A percentile compares a stretch with the other conserved stretches of the same genome.
Conservation (phyloP, 1,284 basidiomycete species). For the Cryptococcus floricola region DNA sequence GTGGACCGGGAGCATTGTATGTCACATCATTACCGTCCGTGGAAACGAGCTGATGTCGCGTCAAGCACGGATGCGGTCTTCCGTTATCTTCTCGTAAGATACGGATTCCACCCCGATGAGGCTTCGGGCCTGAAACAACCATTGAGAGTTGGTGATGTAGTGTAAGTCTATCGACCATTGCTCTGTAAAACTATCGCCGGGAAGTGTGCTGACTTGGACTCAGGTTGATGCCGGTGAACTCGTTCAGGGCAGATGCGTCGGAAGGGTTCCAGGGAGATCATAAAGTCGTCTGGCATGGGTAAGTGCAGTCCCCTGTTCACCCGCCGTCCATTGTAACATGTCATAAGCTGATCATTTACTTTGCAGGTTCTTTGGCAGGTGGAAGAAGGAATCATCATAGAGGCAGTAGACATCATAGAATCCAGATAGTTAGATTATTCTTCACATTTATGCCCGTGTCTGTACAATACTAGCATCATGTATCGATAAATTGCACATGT, state of each 20-base stretch:
- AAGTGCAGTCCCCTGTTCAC: not conserved
- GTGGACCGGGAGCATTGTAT: constrained; percentile 31
- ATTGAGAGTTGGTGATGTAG: constrained; percentile 23
- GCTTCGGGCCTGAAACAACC: constrained; percentile 15
- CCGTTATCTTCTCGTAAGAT: constrained; percentile 28
- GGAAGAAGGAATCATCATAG: constrained; percentile 5
- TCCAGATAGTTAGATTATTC: too few relatives aligned
- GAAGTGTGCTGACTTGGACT: not conserved
- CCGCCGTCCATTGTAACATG: not conserved
- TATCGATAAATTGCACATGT: too few relatives aligned
- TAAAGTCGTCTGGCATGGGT: constrained; percentile 30
- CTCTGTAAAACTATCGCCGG: not conserved
- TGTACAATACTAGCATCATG: too few relatives aligned
- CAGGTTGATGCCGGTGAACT: constrained; percentile 24
- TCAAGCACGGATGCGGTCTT: constrained; percentile 19
- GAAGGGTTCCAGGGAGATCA: constrained; percentile 25
- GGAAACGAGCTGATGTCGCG: not conserved
- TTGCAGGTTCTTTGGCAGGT: constrained; percentile 16
- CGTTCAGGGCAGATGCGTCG: constrained; percentile 26
- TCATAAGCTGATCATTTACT: not conserved
- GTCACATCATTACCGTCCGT: not conserved
- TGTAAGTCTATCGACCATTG: constrained; percentile 12
- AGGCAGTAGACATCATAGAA: too few relatives aligned
- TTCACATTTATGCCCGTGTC: too few relatives aligned
- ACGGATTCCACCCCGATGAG: constrained; percentile 22